Evolutionary conservation across 495 filamentous ascomycete genomes (phyloP).

Genomic region (Tuber melanosporum): DNA sequence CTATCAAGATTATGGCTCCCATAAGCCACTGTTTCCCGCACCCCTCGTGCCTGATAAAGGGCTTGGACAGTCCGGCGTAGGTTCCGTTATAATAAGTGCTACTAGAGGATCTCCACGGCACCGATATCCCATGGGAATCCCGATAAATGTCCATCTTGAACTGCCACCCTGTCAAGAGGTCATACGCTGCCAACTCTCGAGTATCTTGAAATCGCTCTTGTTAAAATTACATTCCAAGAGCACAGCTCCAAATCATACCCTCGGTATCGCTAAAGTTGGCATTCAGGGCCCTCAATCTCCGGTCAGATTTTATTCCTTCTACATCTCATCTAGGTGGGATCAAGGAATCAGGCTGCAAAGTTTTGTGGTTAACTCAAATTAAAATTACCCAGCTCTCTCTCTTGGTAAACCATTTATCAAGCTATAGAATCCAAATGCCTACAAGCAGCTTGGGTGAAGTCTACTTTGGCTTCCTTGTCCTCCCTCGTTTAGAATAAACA

Average conservation of each 20-base stretch:
- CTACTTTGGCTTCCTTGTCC: background rate
- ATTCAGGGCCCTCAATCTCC: background rate
- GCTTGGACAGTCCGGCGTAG: too few relatives aligned
- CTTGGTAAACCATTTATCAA: background rate
- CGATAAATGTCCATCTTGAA: background rate
- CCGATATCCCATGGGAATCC: too few relatives aligned
- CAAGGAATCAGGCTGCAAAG: background rate
- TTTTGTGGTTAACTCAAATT: background rate
- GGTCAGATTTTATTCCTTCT: background rate
- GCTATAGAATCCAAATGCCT: background rate
- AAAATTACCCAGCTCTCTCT: background rate
- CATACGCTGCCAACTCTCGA: background rate
- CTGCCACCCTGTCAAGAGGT: background rate
- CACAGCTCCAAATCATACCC: background rate
- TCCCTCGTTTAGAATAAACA: background rate
- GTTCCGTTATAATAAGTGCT: too few relatives aligned
- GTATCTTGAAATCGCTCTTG: background rate
- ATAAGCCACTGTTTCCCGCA: too few relatives aligned
- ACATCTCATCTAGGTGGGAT: too few relatives aligned
- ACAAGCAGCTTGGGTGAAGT: background rate
- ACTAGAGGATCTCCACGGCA: too few relatives aligned
- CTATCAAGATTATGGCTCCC: too few relatives aligned
- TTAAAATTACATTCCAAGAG: background rate
- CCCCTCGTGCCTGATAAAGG: too few relatives aligned
- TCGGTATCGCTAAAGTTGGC: background rate